Conservation (phyloP, 176 grass and related monocot species). For the Eragrostis curvula region DNA sequence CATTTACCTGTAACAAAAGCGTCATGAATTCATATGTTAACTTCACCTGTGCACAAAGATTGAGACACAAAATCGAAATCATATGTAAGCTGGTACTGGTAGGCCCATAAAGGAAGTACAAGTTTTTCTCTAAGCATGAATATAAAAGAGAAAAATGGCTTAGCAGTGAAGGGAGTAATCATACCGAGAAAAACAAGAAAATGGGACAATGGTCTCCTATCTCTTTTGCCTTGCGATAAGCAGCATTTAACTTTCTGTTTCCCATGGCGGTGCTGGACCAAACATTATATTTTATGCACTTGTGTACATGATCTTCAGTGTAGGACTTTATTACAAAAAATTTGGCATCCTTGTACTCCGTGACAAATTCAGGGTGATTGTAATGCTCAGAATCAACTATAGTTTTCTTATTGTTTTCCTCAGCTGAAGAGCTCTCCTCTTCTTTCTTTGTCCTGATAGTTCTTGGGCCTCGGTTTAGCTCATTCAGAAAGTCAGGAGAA, state of each 20-base stretch:
- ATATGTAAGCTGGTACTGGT: not conserved
- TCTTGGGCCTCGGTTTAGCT: slow-evolving; percentile 45
- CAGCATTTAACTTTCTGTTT: slow-evolving; percentile 52
- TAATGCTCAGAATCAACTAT: slow-evolving; percentile 27
- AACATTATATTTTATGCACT: slow-evolving; percentile 57
- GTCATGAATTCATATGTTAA: not conserved
- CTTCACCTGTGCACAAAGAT: not conserved
- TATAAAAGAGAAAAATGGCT: not conserved
- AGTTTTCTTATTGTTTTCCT: slow-evolving; percentile 27
- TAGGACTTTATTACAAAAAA: slow-evolving; percentile 62
- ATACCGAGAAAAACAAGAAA: slow-evolving; percentile 61
- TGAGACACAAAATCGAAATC: not conserved
- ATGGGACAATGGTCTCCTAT: slow-evolving; percentile 29
- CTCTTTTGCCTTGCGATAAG: slow-evolving; percentile 40
- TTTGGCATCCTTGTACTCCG: slow-evolving; percentile 42
- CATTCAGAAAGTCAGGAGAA: slow-evolving; percentile 43
- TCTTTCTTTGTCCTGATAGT: slow-evolving; percentile 36
- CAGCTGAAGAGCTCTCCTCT: slow-evolving; percentile 15
- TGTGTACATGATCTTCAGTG: slow-evolving; percentile 52
- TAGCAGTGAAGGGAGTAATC: not conserved
- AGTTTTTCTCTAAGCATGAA: not conserved
- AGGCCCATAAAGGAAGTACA: not conserved
- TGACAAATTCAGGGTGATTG: slow-evolving; percentile 46
- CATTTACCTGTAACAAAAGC: slow-evolving; percentile 55
- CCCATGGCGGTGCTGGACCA: slow-evolving; percentile 52